phyloP scores from a whole-genome alignment of 176 grass and related monocot genomes.

The Zoysia pacifica region DNA sequence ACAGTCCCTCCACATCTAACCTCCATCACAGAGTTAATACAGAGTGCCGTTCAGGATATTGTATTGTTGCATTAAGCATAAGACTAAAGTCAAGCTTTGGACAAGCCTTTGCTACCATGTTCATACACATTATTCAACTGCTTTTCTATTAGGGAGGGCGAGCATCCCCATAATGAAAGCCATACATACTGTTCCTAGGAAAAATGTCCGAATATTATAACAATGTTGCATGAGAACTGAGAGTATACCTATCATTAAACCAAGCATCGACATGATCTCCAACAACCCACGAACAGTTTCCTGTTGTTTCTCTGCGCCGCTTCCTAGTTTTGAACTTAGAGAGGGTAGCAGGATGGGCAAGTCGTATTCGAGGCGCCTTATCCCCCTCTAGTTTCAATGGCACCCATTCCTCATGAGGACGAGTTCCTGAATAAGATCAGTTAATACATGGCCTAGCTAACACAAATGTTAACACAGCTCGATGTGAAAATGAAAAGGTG shows the following conservation, averaged over 20 bases:
- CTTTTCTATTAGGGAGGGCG: neutral
- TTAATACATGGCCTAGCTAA: slow-evolving; percentile 35
- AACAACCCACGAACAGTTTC: slow-evolving; percentile 65
- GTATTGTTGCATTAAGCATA: neutral
- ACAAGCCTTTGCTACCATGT: neutral
- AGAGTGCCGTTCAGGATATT: neutral
- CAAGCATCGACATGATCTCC: slow-evolving; percentile 90
- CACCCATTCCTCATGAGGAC: slow-evolving; percentile 64
- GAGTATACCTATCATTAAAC: slow-evolving; percentile 72
- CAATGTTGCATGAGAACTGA: slow-evolving; percentile 16
- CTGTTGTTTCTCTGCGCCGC: slow-evolving; percentile 66
- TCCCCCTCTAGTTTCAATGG: slow-evolving; percentile 56
- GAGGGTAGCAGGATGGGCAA: slow-evolving; percentile 53
- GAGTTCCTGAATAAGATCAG: slow-evolving; percentile 55
- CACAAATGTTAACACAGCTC: neutral
- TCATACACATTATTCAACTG: neutral
- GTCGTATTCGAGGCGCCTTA: slow-evolving; percentile 70
- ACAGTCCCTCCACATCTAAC: neutral
- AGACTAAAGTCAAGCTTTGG: neutral
- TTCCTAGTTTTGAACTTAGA: slow-evolving; percentile 85
- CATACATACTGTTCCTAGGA: neutral
- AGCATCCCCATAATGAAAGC: neutral
- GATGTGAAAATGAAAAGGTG: neutral
- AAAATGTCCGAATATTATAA: neutral
- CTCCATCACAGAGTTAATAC: slow-evolving; percentile 14